Base-by-base conservation (phyloP, 1,284 basidiomycete genomes). In the Coriolopsis trogii region DNA sequence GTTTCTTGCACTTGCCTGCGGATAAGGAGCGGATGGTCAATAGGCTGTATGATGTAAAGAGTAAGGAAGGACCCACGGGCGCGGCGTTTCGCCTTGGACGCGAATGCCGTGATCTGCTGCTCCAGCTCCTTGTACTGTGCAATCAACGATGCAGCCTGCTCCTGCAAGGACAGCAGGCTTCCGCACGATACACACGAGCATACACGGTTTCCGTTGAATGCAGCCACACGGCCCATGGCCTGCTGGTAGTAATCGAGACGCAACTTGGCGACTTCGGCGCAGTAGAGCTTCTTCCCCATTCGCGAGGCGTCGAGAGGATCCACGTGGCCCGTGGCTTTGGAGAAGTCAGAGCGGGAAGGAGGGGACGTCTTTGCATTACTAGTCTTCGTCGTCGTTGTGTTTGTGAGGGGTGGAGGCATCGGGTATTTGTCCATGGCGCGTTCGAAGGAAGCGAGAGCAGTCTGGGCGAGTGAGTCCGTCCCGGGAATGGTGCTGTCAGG, bases 341-440 rank as follows among this genome's bases (percentile, higher is more conserved):
- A 20, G n/a, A 15, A 7, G 10, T 5, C 8, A 37, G 12, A 25
- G 18, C 1, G 33, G 6, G 8, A 26, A 16, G 16, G 23, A 40
- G 25, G 36, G 25, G 3, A 3, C 13, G 43, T 23, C 30, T 46
- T 49, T 16, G 46, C 13, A 37, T 47, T 47, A 6, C 18, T 33
- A n/a, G 46, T 20, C 31, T 34, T 44, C 13, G 41, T 25, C 21
- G 31, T 29, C 7, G 29, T 4, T 24, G 33, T 28, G 15, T 24
- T 13, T n/a, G 26, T 18, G n/a, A 33, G 50, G 3, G 44, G 45
- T 9, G 55, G 26, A 4, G 52, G 49, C 31, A 49, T 55, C 31
- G 58, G 58, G 26, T 59, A 59, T 30, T 59, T 59, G 58, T 59
- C 58, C 58, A 59, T 59, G 5, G 55, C 58, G 29, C 50, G 58